Evolutionary conservation across 2,329 filamentous ascomycete species (phyloP).

Genomic region (Fusarium acutatum): DNA sequence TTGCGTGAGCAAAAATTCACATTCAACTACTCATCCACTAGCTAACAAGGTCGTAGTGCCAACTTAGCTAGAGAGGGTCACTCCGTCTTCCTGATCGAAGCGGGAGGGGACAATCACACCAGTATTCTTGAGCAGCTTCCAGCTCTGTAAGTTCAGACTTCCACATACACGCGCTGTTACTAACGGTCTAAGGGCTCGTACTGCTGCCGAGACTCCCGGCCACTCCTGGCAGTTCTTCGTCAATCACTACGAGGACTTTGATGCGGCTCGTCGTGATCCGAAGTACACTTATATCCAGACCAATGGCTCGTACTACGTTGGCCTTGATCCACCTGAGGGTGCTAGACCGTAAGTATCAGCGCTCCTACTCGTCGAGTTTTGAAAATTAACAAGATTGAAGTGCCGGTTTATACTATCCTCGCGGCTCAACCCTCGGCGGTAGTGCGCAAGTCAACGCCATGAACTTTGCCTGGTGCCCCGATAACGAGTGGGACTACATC

Average conservation of each 20-base stretch:
- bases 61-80: background rate
- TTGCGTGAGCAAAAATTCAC: too few relatives aligned
- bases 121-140: background rate
- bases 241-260: slow-evolving; percentile 3
- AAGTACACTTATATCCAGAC: slow-evolving; percentile 14
- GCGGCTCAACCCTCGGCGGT: background rate
- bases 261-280: background rate
- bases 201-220: background rate
- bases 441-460: slow-evolving; percentile 3
- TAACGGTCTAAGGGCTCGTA: background rate
- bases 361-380: accelerated
- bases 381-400: background rate
- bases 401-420: slow-evolving; percentile 7
- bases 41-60: too few relatives aligned
- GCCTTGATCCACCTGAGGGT: background rate
- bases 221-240: slow-evolving; percentile 6
- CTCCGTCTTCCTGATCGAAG: slow-evolving; percentile 3
- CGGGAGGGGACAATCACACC: background rate
- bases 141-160: background rate
- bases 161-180: accelerated
- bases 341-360: background rate
- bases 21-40: too few relatives aligned
- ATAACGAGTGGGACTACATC: slow-evolving; percentile 5
- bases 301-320: slow-evolving; percentile 4
- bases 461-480: background rate